These are phyloP conservation scores for Huntiella moniliformis DNA, from an alignment of 2,329 filamentous ascomycete genomes.

Conservation along the genomic window DNA sequence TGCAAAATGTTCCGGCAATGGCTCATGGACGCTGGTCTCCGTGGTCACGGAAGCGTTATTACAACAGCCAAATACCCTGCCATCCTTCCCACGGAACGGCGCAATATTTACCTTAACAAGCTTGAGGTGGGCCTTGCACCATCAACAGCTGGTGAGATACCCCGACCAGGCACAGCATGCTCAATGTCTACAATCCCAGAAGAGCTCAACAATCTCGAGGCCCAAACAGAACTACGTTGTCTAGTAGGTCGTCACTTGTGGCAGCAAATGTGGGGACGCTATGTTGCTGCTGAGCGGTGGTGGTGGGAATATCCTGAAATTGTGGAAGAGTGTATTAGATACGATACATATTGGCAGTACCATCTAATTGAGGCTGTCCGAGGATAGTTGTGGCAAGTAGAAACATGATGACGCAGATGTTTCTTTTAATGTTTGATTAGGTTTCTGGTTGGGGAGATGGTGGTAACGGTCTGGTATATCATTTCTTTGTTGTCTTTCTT, in stretches of 20 bases:
- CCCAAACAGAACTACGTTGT: constrained; percentile 30
- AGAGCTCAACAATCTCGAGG: constrained; percentile 15
- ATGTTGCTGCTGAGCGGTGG: constrained; percentile 31
- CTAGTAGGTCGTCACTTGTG: constrained; percentile 38
- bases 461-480: background rate
- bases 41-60: constrained; percentile 27
- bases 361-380: constrained; percentile 35
- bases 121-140: background rate
- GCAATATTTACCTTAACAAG: constrained; percentile 6
- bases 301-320: constrained; percentile 43
- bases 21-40: constrained; percentile 35
- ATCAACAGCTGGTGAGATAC: background rate
- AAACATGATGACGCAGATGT: background rate
- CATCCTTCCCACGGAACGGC: constrained; percentile 18
- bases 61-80: constrained; percentile 32
- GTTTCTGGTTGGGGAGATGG: background rate
- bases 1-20: constrained; percentile 38
- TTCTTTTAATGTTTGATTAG: constrained; percentile 4
- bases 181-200: background rate
- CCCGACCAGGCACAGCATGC: background rate
- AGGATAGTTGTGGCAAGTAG: background rate
- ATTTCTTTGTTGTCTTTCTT: background rate
- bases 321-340: constrained; percentile 33
- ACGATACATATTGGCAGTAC: constrained; percentile 41
- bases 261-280: constrained; percentile 40